Evolutionary conservation across 306 rosid species (phyloP).

Genomic region (Benincasa hispida): DNA sequence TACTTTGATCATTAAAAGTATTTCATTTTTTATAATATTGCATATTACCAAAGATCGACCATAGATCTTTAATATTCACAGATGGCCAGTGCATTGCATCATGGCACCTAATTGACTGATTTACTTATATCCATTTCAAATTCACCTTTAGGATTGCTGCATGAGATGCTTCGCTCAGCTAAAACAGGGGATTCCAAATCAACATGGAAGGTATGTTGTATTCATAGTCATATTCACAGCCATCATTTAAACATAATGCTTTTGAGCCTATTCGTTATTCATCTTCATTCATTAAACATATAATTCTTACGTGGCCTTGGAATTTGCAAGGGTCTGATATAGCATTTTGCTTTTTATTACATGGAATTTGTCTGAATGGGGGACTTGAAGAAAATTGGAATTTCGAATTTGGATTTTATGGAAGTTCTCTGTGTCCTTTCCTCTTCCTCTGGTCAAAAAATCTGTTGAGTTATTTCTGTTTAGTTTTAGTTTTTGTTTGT

Average conservation of each 20-base stretch:
- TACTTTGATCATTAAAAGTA: not conserved
- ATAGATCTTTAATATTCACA: not conserved
- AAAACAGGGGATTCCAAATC: constrained; percentile 82
- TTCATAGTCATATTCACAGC: not conserved
- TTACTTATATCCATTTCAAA: not conserved
- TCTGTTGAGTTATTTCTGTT: not conserved
- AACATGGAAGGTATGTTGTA: constrained; percentile 72
- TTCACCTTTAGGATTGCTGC: constrained; percentile 52
- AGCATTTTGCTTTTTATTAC: not conserved
- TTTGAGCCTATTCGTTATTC: not conserved
- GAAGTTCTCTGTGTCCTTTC: not conserved
- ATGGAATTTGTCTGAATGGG: not conserved
- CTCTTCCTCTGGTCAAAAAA: not conserved
- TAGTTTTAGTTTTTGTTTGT: no score
- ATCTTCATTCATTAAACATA: not conserved
- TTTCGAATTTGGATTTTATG: not conserved
- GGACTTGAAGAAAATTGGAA: not conserved
- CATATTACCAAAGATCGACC: not conserved
- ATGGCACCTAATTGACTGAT: not conserved
- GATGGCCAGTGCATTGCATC: not conserved
- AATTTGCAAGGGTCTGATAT: not conserved
- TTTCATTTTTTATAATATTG: not conserved
- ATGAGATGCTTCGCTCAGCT: constrained; percentile 77
- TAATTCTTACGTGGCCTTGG: not conserved
- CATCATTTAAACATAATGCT: not conserved